Evolutionary conservation across 176 grass and related monocot species (phyloP).

Genomic region (Paspalum vaginatum): DNA sequence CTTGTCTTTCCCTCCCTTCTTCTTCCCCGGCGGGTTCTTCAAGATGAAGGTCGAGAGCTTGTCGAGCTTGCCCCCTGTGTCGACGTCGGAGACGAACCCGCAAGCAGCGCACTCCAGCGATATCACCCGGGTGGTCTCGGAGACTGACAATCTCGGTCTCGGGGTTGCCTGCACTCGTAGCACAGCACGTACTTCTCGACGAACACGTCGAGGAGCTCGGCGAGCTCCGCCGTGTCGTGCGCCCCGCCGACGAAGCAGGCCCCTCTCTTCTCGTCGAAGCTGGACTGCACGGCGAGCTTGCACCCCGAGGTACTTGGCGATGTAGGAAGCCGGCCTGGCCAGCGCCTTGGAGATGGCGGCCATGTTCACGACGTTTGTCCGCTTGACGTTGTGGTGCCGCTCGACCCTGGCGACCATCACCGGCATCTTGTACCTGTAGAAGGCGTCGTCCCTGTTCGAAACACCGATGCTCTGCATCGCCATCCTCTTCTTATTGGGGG

Average conservation of each 20-base stretch:
- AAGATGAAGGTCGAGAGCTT: constrained; percentile 68
- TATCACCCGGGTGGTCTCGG: constrained; percentile 65
- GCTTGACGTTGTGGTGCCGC: constrained; percentile 75
- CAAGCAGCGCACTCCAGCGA: constrained; percentile 89
- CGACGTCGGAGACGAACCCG: constrained; percentile 81
- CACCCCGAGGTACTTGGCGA: constrained; percentile 79
- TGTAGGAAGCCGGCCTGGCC: constrained; percentile 75
- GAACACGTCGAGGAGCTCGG: constrained; percentile 84
- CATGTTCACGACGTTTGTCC: constrained; percentile 89
- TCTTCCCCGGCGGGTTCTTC: constrained; percentile 76
- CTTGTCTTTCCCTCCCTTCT: constrained; percentile 80
- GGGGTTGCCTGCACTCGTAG: constrained; percentile 76
- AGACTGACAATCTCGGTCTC: constrained; percentile 84
- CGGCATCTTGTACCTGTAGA: constrained; percentile 97
- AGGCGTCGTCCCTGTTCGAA: constrained; percentile 86
- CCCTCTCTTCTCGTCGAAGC: constrained; percentile 70
- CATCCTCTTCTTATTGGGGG: too few relatives aligned
- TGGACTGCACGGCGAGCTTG: constrained; percentile 71
- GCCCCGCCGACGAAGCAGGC: constrained; percentile 70
- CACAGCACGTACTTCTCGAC: constrained; percentile 95
- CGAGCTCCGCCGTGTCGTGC: constrained; percentile 83
- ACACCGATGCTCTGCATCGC: constrained; percentile 87
- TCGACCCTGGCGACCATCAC: constrained; percentile 85
- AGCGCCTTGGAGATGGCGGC: constrained; percentile 80
- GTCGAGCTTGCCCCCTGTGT: constrained; percentile 83